Percentiles rank a stretch among this genome's conserved stretches.
These are phyloP conservation scores for Ceriops decandra DNA, from an alignment of 345 rosid species.

Conservation along the genomic window DNA sequence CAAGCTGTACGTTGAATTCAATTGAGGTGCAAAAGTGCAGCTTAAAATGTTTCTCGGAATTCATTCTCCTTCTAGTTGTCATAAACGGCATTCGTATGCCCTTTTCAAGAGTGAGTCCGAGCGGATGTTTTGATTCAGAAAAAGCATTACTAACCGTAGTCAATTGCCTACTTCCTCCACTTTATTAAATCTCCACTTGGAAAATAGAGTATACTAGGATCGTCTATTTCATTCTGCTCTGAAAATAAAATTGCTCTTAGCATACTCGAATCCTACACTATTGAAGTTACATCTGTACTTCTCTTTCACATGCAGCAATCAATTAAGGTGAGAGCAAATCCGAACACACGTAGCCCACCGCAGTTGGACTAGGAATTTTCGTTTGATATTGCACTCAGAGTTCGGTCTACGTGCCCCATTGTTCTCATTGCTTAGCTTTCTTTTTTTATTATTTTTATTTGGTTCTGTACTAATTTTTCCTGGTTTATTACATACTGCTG, in stretches of 20 bases:
- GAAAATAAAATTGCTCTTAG: slow-evolving; percentile 1
- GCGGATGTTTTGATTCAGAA: too few relatives aligned
- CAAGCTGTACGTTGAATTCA: too few relatives aligned
- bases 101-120: too few relatives aligned
- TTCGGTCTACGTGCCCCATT: slow-evolving; percentile 4
- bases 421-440: neutral
- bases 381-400: slow-evolving; percentile 8
- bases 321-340: slow-evolving; percentile 10
- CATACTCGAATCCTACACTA: neutral
- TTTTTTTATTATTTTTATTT: neutral
- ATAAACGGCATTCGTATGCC: too few relatives aligned
- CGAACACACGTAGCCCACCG: slow-evolving; percentile 14
- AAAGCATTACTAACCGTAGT: too few relatives aligned
- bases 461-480: neutral
- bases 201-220: too few relatives aligned
- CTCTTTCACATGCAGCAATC: slow-evolving; percentile 11
- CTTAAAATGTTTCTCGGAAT: too few relatives aligned
- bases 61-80: too few relatives aligned
- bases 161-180: too few relatives aligned
- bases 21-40: too few relatives aligned
- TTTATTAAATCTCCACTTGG: too few relatives aligned
- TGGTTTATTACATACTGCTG: neutral
- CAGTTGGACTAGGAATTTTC: slow-evolving; percentile 5
- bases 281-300: slow-evolving; percentile 5
- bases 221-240: neutral